phyloP scores from a whole-genome alignment of 768 basidiomycete species.

The Suillus decipiens region DNA sequence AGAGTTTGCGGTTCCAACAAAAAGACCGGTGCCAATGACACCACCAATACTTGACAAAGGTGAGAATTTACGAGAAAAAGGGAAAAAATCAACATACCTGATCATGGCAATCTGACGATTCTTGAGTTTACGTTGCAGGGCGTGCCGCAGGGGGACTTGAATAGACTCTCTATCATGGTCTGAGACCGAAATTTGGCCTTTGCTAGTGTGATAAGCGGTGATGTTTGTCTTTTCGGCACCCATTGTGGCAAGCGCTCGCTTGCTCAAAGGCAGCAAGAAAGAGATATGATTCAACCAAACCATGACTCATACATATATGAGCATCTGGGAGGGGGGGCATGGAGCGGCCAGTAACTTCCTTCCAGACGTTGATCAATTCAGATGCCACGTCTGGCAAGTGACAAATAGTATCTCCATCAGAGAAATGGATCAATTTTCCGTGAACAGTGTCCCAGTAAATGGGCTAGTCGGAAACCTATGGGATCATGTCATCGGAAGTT shows the following conservation, averaged over 20 bases:
- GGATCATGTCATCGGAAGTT: too few species aligned
- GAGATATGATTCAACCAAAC: neutral
- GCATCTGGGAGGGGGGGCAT: neutral
- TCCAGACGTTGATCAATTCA: too few species aligned
- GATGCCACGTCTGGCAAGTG: too few species aligned
- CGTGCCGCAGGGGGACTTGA: neutral
- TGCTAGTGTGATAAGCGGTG: neutral
- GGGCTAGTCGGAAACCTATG: too few species aligned
- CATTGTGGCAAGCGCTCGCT: slow-evolving; percentile 10
- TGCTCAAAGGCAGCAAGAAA: neutral
- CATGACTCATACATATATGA: neutral
- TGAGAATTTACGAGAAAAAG: neutral
- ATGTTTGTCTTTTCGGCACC: slow-evolving; percentile 24
- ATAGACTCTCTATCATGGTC: slow-evolving; percentile 22
- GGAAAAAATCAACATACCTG: slow-evolving; percentile 41
- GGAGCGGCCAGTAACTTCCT: too few species aligned
- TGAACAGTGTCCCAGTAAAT: too few species aligned
- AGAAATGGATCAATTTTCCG: too few species aligned
- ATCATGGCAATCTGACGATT: slow-evolving; percentile 85
- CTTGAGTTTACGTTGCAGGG: slow-evolving; percentile 63
- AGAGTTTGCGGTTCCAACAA: slow-evolving; percentile 64
- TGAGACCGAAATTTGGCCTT: slow-evolving; percentile 16
- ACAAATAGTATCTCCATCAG: too few species aligned
- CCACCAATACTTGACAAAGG: slow-evolving; percentile 52
- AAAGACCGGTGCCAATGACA: slow-evolving; percentile 60